A percentile compares a stretch with the other conserved stretches of the same genome.
phyloP scores from a whole-genome alignment of 768 basidiomycete species.

The Suillus bovinus region DNA sequence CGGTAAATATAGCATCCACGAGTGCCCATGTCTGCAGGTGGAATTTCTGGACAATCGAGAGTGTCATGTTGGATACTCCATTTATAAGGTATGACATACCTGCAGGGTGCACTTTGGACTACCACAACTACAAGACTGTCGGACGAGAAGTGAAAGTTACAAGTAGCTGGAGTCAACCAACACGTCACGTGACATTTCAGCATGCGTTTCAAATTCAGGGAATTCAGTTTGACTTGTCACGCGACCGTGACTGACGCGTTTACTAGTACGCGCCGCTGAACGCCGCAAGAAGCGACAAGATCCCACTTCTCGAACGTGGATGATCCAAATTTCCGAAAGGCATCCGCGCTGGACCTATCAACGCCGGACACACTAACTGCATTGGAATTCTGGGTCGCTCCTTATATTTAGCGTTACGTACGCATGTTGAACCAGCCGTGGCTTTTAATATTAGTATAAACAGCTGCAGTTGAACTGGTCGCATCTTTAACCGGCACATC shows the following conservation, averaged over 20 bases:
- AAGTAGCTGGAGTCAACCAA: no score
- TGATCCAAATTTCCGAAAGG: not conserved
- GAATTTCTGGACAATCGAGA: no score
- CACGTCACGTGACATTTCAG: no score
- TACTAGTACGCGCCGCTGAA: not conserved
- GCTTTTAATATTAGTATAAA: conserved; percentile 9
- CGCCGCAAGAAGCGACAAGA: no score
- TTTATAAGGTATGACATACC: no score
- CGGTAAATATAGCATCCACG: no score
- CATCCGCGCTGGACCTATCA: not conserved
- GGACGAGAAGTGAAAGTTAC: no score
- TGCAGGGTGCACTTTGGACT: no score
- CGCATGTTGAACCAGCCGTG: not conserved
- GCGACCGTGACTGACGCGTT: not conserved
- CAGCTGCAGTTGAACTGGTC: not conserved
- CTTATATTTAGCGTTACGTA: not conserved
- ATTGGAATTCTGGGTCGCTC: not conserved
- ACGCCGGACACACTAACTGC: not conserved
- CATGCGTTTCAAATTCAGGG: no score
- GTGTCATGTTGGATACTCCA: no score
- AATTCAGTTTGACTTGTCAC: not conserved
- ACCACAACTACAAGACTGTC: no score
- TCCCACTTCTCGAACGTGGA: not conserved
- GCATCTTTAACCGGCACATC: not conserved
- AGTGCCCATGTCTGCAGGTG: no score